Base-by-base conservation (phyloP, 2,329 filamentous ascomycete genomes). In the Trichoderma oligosporum region DNA sequence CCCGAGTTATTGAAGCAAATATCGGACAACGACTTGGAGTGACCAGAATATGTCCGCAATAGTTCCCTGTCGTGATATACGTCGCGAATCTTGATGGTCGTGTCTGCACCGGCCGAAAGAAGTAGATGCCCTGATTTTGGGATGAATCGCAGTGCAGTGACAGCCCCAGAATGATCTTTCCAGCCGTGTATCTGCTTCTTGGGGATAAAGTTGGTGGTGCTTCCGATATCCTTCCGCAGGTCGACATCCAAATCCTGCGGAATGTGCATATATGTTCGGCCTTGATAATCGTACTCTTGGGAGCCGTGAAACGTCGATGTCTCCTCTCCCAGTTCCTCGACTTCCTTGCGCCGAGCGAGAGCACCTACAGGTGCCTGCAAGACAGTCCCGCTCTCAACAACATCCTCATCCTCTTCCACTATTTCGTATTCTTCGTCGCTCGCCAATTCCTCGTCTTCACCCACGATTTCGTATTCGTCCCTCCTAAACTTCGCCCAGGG, bases 221-320 rank as follows among this genome's bases (percentile, higher is more conserved):
- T 91, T 65, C 89, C 89, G 42, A 80, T 72, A 60, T 95, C 91
- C 74, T 94, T 95, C 62, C 81, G 82, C 65, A 99, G 78, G 69
- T 96, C 89, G 70, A 96, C 78, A 68, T 91, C 89, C 73, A 96
- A 76, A 70, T 96, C 92, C 71, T 91, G 91, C 3, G 94, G 94
- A 44, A 97, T 81, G 73, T 99, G 94, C 93, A 99, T 97, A 71
- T 96, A 99, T 31, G 93, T 96, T 63, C 94, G 82, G 46, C 94
- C 94, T 71, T 95, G 89, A 76, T 99, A 99, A 71, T 99, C 94
- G 77, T 86, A 87, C 73, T 94, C 79, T 68, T 89, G 80, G 38
- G 82, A 81, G 61, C 92, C 94, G 67, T 96, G 88, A 74, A 97
- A 99, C 42, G 85, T 86, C 41, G 87, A 91, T 52, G 87, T 94